These are phyloP conservation scores for Ceriops decandra DNA, from an alignment of 345 rosid genomes.

Conservation along the genomic window DNA sequence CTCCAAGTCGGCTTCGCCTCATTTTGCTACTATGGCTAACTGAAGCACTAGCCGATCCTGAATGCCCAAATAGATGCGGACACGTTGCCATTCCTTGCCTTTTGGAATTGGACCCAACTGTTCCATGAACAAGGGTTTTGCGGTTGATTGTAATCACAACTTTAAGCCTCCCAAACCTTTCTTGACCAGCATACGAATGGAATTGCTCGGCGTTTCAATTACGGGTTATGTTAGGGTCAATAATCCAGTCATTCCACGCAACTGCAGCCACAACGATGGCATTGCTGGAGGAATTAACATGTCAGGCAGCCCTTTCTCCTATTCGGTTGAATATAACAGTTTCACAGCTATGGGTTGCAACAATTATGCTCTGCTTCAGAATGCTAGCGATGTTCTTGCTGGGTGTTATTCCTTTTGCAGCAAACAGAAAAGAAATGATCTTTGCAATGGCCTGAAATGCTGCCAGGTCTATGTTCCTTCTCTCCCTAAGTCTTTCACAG, in stretches of 20 bases:
- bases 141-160: not conserved
- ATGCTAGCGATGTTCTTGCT: too few species aligned
- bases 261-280: not conserved
- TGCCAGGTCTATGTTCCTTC: not conserved
- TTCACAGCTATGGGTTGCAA: conserved; percentile 8
- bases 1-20: too few species aligned
- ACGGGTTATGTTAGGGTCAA: not conserved
- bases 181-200: conserved; percentile 12
- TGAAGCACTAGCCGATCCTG: too few species aligned
- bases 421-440: not conserved
- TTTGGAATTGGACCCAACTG: not conserved
- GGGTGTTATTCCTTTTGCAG: not conserved
- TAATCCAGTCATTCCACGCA: not conserved
- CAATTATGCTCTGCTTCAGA: conserved; percentile 3
- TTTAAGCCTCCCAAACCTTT: not conserved
- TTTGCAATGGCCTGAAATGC: conserved; percentile 13
- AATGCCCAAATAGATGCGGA: too few species aligned
- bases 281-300: too few species aligned
- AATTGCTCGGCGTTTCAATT: not conserved
- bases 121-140: not conserved
- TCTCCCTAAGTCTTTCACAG: not conserved
- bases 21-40: too few species aligned
- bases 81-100: not conserved
- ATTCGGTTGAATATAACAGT: not conserved
- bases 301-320: not conserved